Conservation (phyloP, 2,329 filamentous ascomycete species). For the Pyrenophora teres region DNA sequence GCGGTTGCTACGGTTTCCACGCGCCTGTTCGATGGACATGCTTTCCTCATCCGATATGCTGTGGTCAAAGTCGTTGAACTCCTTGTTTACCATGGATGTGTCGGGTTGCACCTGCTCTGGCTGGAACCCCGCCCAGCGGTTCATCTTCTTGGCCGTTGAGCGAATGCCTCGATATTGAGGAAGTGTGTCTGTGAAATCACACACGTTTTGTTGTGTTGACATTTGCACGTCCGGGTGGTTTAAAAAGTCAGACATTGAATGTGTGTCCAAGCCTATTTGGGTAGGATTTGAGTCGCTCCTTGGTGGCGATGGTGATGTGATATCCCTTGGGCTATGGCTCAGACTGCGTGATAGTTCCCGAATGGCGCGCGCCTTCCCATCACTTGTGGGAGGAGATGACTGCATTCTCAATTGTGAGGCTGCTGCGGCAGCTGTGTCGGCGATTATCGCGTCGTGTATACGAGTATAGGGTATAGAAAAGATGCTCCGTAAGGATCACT, state of each 20-base stretch:
- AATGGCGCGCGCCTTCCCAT: conserved; percentile 46
- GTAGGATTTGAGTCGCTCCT: conserved; percentile 47
- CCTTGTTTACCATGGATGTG: conserved; percentile 47
- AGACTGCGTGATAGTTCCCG: conserved; percentile 45
- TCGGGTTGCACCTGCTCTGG: conserved; percentile 43
- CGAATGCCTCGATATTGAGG: conserved; percentile 43
- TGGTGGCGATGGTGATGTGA: conserved; percentile 36
- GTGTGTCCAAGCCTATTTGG: conserved; percentile 31
- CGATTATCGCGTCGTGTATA: conserved; percentile 37
- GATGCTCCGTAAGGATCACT: conserved; percentile 32
- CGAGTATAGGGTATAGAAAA: conserved; percentile 35
- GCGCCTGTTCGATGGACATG: conserved; percentile 62
- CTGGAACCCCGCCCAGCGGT: conserved; percentile 42
- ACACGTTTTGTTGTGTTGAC: conserved; percentile 47
- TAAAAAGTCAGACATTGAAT: conserved; percentile 33
- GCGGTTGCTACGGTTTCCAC: conserved; percentile 52
- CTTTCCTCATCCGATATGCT: conserved; percentile 51
- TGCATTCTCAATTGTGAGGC: conserved; percentile 38
- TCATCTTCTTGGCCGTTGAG: conserved; percentile 47
- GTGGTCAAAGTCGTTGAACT: conserved; percentile 50
- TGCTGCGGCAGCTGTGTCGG: conserved; percentile 24
- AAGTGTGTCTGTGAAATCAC: conserved; percentile 43
- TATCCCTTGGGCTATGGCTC: conserved; percentile 40
- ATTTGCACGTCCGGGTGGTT: conserved; percentile 45
- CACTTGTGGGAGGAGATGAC: conserved; percentile 44